phyloP scores from a whole-genome alignment of 2,329 filamentous ascomycete genomes.

The Bertia moriformis region DNA sequence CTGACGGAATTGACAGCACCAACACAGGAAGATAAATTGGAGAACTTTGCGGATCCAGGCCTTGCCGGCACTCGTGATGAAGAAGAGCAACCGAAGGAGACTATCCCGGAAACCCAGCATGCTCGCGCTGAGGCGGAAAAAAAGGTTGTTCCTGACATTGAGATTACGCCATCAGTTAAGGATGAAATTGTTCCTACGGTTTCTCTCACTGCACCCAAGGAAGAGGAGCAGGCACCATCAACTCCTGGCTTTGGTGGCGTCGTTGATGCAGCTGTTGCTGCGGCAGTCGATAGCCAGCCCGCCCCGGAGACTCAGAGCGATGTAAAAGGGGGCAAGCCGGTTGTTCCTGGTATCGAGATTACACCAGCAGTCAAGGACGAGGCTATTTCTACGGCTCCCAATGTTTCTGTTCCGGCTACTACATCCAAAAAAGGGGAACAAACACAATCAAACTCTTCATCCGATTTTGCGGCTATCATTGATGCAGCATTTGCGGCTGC shows the following conservation, averaged over 20 bases:
- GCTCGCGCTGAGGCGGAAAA: no score
- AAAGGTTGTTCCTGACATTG: neutral
- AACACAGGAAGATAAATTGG: neutral
- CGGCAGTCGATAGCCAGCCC: neutral
- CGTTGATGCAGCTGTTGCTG: neutral
- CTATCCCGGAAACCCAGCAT: neutral
- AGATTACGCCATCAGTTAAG: no score
- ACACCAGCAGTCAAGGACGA: neutral
- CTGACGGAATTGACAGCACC: neutral
- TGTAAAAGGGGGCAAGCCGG: neutral
- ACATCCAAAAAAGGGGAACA: no score
- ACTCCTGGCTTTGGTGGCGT: neutral
- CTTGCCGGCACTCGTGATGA: neutral
- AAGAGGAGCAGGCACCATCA: neutral
- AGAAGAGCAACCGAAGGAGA: neutral
- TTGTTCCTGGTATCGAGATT: neutral
- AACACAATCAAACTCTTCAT: no score
- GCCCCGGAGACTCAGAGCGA: neutral
- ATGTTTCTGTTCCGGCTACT: neutral
- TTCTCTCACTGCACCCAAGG: neutral
- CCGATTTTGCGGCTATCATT: slow-evolving; percentile 1
- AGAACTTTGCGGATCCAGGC: neutral
- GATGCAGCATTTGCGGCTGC: neutral
- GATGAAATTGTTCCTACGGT: neutral
- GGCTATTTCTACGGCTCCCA: neutral